phyloP scores from a whole-genome alignment of 106 monocot species.

The Vanilla planifolia region DNA sequence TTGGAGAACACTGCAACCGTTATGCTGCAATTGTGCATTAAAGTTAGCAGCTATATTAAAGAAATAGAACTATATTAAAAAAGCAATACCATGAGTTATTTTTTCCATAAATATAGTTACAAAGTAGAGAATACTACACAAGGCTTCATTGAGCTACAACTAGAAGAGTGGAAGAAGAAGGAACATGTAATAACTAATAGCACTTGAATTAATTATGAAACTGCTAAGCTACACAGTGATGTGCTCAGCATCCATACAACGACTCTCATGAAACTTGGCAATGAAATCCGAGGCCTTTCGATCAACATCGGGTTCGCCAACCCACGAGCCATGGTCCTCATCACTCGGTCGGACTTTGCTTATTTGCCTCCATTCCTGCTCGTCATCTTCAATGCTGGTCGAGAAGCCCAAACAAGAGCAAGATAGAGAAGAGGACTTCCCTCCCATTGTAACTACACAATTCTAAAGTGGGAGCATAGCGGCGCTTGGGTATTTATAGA shows the following conservation, averaged over 20 bases:
- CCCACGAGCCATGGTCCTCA: constrained; percentile 8
- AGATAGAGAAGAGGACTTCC: neutral
- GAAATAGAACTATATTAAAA: too few relatives aligned
- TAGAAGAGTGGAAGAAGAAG: too few relatives aligned
- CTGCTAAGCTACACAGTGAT: constrained; percentile 1
- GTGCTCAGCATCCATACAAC: constrained; percentile 9
- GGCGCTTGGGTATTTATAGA: constrained; percentile 5
- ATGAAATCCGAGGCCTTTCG: constrained; percentile 14
- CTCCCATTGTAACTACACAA: constrained; percentile 4
- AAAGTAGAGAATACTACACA: too few relatives aligned
- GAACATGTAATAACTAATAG: too few relatives aligned
- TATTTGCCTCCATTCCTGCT: constrained; percentile 7
- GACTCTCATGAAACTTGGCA: constrained; percentile 11
- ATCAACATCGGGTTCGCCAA: constrained; percentile 14
- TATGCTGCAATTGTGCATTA: too few relatives aligned
- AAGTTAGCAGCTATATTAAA: too few relatives aligned
- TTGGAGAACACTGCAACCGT: too few relatives aligned
- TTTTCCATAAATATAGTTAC: too few relatives aligned
- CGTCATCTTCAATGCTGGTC: constrained; percentile 4
- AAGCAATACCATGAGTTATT: too few relatives aligned
- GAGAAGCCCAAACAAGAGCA: constrained; percentile 8
- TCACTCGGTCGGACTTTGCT: constrained; percentile 10
- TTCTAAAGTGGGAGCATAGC: neutral
- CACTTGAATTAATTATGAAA: too few relatives aligned
- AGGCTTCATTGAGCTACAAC: too few relatives aligned